A percentile compares a stretch with the other conserved stretches of the same genome.
Evolutionary conservation across 1,139 yeast species (phyloP).

Genomic region (Pichia sp.): DNA sequence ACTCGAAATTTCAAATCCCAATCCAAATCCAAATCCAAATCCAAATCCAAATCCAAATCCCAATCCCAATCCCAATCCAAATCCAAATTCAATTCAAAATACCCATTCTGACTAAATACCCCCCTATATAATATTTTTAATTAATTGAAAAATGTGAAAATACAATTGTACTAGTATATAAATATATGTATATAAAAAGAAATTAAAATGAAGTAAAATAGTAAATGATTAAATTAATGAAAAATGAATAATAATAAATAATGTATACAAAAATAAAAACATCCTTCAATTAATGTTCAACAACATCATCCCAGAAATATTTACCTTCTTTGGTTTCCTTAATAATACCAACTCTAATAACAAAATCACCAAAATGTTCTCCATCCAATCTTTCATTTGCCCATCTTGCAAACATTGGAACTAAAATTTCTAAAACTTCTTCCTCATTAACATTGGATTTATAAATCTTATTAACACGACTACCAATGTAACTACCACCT

Average conservation of each 20-base stretch:
- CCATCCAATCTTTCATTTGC: conserved; percentile 83
- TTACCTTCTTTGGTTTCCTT: conserved; percentile 88
- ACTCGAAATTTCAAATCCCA: conserved; percentile 28
- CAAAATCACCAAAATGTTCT: conserved; percentile 94
- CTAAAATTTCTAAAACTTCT: conserved; percentile 69
- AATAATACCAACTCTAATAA: conserved; percentile 77
- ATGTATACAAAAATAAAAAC: not conserved
- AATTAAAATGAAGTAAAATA: too few relatives aligned
- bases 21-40: too few relatives aligned
- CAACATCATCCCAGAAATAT: conserved; percentile 88
- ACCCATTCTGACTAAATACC: too few relatives aligned
- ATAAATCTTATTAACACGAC: conserved; percentile 85
- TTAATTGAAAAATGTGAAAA: too few relatives aligned
- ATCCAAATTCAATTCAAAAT: too few relatives aligned
- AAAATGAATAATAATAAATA: not conserved
- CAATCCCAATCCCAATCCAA: too few relatives aligned
- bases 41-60: too few relatives aligned
- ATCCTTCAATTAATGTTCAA: conserved; percentile 48
- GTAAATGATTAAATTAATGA: too few relatives aligned
- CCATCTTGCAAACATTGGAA: conserved; percentile 90
- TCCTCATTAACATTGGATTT: conserved; percentile 86
- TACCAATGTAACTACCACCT: conserved; percentile 96
- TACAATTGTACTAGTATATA: too few relatives aligned
- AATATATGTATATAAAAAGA: too few relatives aligned
- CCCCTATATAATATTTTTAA: too few relatives aligned